Percentiles rank a stretch among this genome's conserved stretches.
phyloP scores from a whole-genome alignment of 2,329 filamentous ascomycete genomes.

The Cryoendolithus antarcticus region DNA sequence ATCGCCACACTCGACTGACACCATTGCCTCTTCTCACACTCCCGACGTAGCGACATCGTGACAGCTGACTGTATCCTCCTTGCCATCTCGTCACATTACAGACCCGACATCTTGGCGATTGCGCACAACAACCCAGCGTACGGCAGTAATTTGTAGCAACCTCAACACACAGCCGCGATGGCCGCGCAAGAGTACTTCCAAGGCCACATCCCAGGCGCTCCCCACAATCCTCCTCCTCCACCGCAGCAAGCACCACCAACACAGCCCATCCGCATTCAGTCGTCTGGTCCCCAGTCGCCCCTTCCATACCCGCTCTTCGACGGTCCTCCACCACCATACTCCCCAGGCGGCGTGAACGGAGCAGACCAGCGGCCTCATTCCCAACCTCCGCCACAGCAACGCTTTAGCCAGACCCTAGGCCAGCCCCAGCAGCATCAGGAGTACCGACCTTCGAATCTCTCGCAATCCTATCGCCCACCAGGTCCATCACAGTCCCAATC shows the following conservation, averaged over 20 bases:
- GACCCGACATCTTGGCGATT: too few species aligned
- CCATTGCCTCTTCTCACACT: too few species aligned
- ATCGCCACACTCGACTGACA: too few species aligned
- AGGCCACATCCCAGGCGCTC: constrained; percentile 3
- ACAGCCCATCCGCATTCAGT: background rate
- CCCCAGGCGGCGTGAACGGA: background rate
- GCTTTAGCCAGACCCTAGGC: background rate
- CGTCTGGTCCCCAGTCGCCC: background rate
- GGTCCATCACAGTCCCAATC: constrained; percentile 6
- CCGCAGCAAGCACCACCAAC: constrained; percentile 2
- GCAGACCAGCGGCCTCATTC: constrained; percentile 6
- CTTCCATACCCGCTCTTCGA: constrained; percentile 8
- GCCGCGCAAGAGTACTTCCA: constrained; percentile 7
- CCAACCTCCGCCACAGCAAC: constrained; percentile 5
- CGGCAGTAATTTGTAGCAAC: too few species aligned
- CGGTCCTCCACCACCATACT: constrained; percentile 7
- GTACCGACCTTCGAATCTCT: constrained; percentile 2
- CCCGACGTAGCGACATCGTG: too few species aligned
- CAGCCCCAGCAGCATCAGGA: constrained; percentile 1
- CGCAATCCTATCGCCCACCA: constrained; percentile 3
- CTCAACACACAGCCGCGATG: constrained; percentile 1
- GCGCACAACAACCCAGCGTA: too few species aligned
- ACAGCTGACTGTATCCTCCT: too few species aligned
- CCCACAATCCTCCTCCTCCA: constrained; percentile 3
- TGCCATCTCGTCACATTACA: too few species aligned